Conservation (phyloP, 768 basidiomycete species). For the Trametes sanguinea region DNA sequence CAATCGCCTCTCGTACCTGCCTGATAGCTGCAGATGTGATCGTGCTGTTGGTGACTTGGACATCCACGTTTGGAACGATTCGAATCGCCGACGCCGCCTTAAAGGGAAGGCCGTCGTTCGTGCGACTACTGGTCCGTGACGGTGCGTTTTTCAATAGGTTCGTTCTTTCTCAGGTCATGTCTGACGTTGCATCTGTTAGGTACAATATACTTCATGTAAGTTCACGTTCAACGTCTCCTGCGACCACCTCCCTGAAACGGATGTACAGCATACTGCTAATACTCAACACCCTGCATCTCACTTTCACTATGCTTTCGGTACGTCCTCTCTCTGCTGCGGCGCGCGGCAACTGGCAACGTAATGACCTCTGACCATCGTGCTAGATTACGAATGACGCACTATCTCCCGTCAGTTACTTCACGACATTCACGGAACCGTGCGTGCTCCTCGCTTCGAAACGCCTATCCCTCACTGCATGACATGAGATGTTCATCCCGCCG, state of each 20-base stretch:
- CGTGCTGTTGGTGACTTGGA: constrained; percentile 10
- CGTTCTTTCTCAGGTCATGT: not conserved
- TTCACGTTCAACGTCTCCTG: too few species aligned
- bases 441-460: not conserved
- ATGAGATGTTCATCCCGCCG: not conserved
- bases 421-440: constrained; percentile 15
- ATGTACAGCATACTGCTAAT: not conserved
- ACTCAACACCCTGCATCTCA: constrained; percentile 9
- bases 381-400: constrained; percentile 4
- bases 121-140: constrained; percentile 1
- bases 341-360: too few species aligned
- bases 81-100: not conserved
- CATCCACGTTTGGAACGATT: not conserved
- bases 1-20: constrained; percentile 9
- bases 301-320: constrained; percentile 11
- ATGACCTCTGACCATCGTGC: too few species aligned
- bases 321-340: not conserved
- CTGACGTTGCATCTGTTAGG: not conserved
- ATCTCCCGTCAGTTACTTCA: constrained; percentile 7
- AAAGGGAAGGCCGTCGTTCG: constrained; percentile 1
- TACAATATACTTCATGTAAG: constrained; percentile 8
- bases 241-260: not conserved
- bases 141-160: not conserved
- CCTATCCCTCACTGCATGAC: too few species aligned
- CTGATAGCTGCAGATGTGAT: constrained; percentile 9